A percentile compares a stretch with the other conserved stretches of the same genome.
phyloP scores from a whole-genome alignment of 176 grass and related monocot genomes.

The Eragrostis nindensis region DNA sequence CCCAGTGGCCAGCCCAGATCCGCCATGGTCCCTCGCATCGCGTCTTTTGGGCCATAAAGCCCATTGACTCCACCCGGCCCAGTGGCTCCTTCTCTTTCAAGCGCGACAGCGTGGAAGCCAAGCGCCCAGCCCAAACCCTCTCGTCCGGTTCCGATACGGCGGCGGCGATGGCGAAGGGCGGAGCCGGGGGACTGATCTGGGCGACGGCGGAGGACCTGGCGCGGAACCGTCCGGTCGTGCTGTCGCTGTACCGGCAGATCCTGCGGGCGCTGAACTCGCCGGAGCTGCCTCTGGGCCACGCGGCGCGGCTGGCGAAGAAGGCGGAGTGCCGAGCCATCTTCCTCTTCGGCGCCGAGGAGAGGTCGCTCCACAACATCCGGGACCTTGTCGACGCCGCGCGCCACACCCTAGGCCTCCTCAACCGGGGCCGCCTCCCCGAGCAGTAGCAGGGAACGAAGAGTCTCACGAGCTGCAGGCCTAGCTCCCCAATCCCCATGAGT shows the following conservation, averaged over 20 bases:
- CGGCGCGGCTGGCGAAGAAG: constrained; percentile 79
- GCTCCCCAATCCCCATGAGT: constrained; percentile 12
- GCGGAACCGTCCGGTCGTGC: constrained; percentile 54
- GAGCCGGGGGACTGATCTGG: constrained; percentile 63
- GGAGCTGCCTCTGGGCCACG: constrained; percentile 62
- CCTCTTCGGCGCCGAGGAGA: constrained; percentile 80
- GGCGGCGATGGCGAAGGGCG: constrained; percentile 53
- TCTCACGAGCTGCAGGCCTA: neutral
- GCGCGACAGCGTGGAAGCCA: neutral
- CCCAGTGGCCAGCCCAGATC: too few relatives aligned
- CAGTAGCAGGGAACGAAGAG: neutral
- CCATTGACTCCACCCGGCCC: neutral
- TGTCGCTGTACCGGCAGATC: constrained; percentile 85
- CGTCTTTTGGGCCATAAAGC: neutral
- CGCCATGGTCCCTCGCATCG: too few relatives aligned
- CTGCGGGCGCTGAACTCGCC: constrained; percentile 78
- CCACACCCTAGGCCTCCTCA: constrained; percentile 70
- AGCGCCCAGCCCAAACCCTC: neutral
- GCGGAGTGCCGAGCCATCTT: constrained; percentile 79
- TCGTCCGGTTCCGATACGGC: neutral
- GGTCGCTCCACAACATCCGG: constrained; percentile 77
- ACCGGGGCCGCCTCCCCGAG: constrained; percentile 75
- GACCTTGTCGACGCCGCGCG: constrained; percentile 76
- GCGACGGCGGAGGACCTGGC: constrained; percentile 74
- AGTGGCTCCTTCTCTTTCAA: neutral